Percentiles rank a stretch among this genome's conserved stretches.
Conservation (phyloP, 2,329 filamentous ascomycete species). For the Ophiostoma sp. region DNA sequence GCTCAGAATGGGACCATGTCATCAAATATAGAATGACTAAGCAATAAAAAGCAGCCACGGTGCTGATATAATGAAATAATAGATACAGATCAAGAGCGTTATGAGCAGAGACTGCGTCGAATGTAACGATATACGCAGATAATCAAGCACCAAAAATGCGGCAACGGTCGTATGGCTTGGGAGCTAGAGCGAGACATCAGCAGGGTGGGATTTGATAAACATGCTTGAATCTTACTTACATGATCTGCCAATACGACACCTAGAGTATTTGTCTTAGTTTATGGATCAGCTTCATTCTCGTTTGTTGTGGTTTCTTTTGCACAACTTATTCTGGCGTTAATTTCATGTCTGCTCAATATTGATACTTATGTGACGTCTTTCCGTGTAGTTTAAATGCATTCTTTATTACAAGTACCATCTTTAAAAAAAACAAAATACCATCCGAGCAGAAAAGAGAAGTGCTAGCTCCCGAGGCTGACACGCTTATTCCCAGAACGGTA, state of each 20-base stretch:
- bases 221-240: not conserved
- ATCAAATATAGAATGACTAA: too few species aligned
- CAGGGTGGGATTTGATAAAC: not conserved
- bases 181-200: not conserved
- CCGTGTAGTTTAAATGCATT: not conserved
- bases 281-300: not conserved
- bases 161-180: not conserved
- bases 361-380: not conserved
- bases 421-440: not conserved
- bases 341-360: not conserved
- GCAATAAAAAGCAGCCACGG: too few species aligned
- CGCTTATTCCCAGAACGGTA: not conserved
- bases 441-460: not conserved
- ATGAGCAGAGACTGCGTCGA: not conserved
- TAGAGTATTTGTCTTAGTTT: not conserved
- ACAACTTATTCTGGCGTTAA: not conserved
- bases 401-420: not conserved
- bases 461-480: not conserved
- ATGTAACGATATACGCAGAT: not conserved
- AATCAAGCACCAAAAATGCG: not conserved
- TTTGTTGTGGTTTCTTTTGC: not conserved
- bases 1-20: too few species aligned
- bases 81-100: too few species aligned
- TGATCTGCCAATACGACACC: not conserved
- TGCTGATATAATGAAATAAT: too few species aligned